phyloP scores from a whole-genome alignment of 2,329 filamentous ascomycete genomes.

The Verruconis gallopava region DNA sequence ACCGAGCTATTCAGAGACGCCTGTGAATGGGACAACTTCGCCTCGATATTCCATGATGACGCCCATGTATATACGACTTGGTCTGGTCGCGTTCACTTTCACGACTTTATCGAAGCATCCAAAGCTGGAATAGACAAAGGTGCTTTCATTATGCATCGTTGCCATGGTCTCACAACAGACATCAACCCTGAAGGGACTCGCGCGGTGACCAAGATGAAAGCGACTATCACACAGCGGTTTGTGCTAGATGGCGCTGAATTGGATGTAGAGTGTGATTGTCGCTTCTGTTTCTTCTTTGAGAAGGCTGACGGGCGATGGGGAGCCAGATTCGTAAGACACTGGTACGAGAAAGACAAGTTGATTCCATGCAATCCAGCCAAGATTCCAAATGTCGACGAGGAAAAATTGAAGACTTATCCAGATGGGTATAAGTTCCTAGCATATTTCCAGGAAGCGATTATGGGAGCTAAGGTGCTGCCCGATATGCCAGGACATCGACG shows the following conservation, averaged over 20 bases:
- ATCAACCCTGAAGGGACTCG: slow-evolving; percentile 27
- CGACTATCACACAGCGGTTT: slow-evolving; percentile 38
- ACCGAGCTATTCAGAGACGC: no score
- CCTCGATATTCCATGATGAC: no score
- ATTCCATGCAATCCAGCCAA: background rate
- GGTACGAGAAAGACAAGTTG: background rate
- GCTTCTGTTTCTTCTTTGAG: slow-evolving; percentile 20
- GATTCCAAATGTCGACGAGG: background rate
- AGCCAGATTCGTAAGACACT: background rate
- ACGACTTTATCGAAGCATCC: slow-evolving; percentile 28
- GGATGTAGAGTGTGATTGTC: slow-evolving; percentile 35
- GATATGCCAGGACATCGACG: no score
- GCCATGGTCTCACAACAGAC: slow-evolving; percentile 31
- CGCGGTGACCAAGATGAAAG: slow-evolving; percentile 39
- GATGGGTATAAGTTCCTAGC: background rate
- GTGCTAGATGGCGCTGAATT: slow-evolving; percentile 28
- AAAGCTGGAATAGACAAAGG: slow-evolving; percentile 30
- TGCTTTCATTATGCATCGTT: slow-evolving; percentile 33
- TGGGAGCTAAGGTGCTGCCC: no score
- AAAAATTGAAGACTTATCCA: background rate
- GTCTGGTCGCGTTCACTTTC: background rate
- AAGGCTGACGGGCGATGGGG: slow-evolving; percentile 19
- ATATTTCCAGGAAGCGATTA: no score
- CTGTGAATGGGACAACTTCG: no score
- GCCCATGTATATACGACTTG: no score